Conservation (phyloP, 129 eudicot genomes). For the Calendula officinalis region DNA sequence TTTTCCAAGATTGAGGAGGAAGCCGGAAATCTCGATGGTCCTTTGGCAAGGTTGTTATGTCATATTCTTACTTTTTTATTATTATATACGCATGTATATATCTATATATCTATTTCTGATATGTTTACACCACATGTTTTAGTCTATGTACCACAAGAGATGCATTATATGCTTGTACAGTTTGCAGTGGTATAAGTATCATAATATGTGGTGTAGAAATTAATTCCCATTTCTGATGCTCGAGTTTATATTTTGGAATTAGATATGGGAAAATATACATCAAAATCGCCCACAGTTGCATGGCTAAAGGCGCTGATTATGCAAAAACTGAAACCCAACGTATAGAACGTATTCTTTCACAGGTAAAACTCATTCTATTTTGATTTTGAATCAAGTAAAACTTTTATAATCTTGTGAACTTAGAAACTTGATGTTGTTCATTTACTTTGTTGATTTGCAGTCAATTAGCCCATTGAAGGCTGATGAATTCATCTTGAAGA, state of each 20-base stretch:
- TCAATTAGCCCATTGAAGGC: conserved; percentile 65
- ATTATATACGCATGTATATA: background rate
- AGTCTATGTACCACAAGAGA: no score
- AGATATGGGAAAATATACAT: conserved; percentile 83
- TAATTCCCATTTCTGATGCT: background rate
- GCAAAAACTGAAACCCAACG: conserved; percentile 82
- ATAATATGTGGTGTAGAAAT: no score
- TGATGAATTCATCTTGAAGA: conserved; percentile 80
- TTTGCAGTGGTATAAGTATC: no score
- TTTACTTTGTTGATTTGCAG: conserved; percentile 44
- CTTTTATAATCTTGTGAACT: background rate
- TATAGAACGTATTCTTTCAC: conserved; percentile 75
- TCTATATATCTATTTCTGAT: no score
- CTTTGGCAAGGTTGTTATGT: conserved; percentile 63
- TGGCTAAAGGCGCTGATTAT: conserved; percentile 83
- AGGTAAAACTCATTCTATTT: conserved; percentile 41
- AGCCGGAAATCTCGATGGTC: conserved; percentile 67
- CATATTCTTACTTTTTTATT: background rate
- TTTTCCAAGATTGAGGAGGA: conserved; percentile 61
- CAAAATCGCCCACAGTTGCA: conserved; percentile 69
- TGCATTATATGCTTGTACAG: no score
- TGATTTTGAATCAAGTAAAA: background rate
- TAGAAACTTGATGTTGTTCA: background rate
- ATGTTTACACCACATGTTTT: no score
- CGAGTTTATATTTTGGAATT: conserved; percentile 3